phyloP scores from a whole-genome alignment of 768 basidiomycete genomes.

The Tulasnella sp. region DNA sequence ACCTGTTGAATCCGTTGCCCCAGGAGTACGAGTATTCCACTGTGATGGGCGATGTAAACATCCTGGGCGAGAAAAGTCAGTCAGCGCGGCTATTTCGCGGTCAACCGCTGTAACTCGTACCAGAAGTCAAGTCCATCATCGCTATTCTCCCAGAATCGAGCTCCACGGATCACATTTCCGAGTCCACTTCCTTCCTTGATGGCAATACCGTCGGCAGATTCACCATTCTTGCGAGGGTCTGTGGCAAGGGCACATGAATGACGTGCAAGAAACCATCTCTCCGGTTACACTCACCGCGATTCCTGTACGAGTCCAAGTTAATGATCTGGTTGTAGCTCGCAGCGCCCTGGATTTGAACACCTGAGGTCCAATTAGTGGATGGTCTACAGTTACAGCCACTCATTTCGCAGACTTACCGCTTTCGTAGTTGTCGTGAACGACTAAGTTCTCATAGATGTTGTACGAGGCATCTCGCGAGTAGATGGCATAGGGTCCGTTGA shows the following conservation, averaged over 20 bases:
- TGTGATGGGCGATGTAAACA: conserved; percentile 8
- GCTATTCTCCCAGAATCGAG: conserved; percentile 9
- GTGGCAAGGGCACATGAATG: neutral
- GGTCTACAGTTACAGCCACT: neutral
- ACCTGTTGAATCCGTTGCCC: conserved; percentile 14
- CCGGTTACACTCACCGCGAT: neutral
- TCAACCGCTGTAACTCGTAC: neutral
- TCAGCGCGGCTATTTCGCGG: neutral
- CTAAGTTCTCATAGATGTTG: conserved; percentile 12
- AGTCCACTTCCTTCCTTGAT: conserved; percentile 11
- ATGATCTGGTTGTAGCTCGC: conserved; percentile 11
- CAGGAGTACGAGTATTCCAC: conserved; percentile 8
- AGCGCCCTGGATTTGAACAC: conserved; percentile 10
- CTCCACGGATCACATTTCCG: conserved; percentile 10
- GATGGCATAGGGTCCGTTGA: conserved; percentile 8
- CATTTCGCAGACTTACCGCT: neutral
- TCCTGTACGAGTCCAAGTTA: conserved; percentile 11
- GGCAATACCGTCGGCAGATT: conserved; percentile 11
- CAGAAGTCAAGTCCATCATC: conserved; percentile 10
- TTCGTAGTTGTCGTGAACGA: neutral
- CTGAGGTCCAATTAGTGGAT: neutral
- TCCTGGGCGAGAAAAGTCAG: neutral
- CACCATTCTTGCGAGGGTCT: conserved; percentile 12
- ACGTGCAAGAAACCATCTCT: too few relatives aligned
- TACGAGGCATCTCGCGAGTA: conserved; percentile 7